Base-by-base conservation (phyloP, 2,329 filamentous ascomycete species). In the Nectriaceae sp. region DNA sequence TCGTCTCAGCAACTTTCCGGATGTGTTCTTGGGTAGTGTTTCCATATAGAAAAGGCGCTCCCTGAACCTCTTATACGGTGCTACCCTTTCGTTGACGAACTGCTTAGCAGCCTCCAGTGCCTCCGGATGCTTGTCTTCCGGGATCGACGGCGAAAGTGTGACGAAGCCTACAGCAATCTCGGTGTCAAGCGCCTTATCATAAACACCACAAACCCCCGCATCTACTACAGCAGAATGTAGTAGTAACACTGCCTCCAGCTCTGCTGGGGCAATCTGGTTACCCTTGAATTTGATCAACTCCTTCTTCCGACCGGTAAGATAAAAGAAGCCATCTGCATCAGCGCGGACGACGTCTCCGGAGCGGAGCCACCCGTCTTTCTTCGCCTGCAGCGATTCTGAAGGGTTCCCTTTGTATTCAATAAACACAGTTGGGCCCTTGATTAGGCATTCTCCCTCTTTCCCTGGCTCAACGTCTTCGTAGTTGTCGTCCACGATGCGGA, bases 141-240 rank as follows among this genome's bases (percentile, higher is more conserved):
- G 11, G 18, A 53, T 52, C 4, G 44, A 46, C 1, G 20, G 24
- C 5, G 46, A 49, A 2, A 66, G 46, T 4, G 53, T 43, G 3
- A 70, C 58, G 40, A 65, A 68, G 2, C 60, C 67, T 20, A 64
- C 56, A 3, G 64, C 61, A 8, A 68, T 52, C 48, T 69, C 67
- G 0, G 55, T 57, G 8, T 50, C 63, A 29, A 42, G 53, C 40
- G 11, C 57, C 46, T 47, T 63, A 50, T 56, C 59, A 52, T 22
- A 40, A 15, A 62, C 42, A 1, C 60, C 65, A 42, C 65, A 68
- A 3, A 70, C 66, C 1, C 62, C 65, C 6, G 62, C 63, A 26
- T 68, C 65, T 2, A 16, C 42, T 8, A 68, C 65, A 3, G 43
- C 18, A 3, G 57, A 52, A 51, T 67, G 64, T 2, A 57, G 49